phyloP scores from a whole-genome alignment of 805 yeast species.

The Saccharomycopsis olivae region DNA sequence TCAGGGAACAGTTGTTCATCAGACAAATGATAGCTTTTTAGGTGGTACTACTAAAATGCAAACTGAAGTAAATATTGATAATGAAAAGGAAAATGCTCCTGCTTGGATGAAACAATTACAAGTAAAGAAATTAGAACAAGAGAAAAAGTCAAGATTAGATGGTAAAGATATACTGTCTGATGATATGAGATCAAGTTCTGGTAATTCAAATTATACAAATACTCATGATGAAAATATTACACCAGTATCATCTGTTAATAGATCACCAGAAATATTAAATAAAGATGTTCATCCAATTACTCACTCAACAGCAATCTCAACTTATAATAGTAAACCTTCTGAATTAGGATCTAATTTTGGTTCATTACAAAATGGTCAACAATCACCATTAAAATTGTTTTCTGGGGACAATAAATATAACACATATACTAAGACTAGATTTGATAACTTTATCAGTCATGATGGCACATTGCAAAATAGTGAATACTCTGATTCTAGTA shows the following conservation, averaged over 20 bases:
- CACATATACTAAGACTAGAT: conserved; percentile 15
- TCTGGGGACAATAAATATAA: conserved; percentile 13
- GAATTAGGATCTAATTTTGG: not conserved
- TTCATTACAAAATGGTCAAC: conserved; percentile 9
- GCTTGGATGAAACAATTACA: conserved; percentile 15
- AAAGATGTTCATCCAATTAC: conserved; percentile 4
- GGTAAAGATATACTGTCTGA: not conserved
- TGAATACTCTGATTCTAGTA: not conserved
- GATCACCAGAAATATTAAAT: not conserved
- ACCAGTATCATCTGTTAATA: conserved; percentile 7
- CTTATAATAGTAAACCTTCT: conserved; percentile 1
- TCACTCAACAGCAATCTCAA: conserved; percentile 10
- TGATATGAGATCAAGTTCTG: conserved; percentile 2
- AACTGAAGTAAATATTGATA: not conserved
- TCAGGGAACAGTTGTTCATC: conserved; percentile 8
- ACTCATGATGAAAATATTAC: not conserved
- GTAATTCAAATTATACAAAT: not conserved
- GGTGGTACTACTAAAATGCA: conserved; percentile 9
- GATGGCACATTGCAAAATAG: not conserved
- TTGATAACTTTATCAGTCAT: conserved; percentile 13
- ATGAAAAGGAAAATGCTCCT: conserved; percentile 11
- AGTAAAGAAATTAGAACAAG: not conserved
- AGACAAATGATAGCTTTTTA: not conserved
- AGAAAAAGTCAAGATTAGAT: not conserved
- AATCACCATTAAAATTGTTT: conserved; percentile 18